Conservation (phyloP, 306 rosid genomes). For the Inga leiocalycina region DNA sequence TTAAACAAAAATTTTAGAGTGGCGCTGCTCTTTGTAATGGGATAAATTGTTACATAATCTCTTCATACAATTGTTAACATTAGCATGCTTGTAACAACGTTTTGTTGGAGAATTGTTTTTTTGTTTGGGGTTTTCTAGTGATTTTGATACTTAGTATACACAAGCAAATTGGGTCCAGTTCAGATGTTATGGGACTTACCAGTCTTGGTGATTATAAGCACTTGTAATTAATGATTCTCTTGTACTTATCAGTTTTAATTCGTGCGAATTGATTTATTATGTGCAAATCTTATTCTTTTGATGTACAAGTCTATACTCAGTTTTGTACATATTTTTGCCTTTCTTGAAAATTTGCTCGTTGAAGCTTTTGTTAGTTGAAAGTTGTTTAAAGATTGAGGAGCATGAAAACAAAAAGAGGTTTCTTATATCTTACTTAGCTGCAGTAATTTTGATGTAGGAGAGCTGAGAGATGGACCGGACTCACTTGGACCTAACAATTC, state of each 20-base stretch:
- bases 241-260: slow-evolving; percentile 19
- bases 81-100: not conserved
- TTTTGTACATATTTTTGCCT: slow-evolving; percentile 6
- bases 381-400: slow-evolving; percentile 31
- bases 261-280: slow-evolving; percentile 20
- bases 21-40: slow-evolving; percentile 17
- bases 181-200: slow-evolving; percentile 2
- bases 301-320: slow-evolving; percentile 11
- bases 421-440: slow-evolving; percentile 13
- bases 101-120: not conserved
- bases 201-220: slow-evolving; percentile 21
- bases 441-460: slow-evolving; percentile 53
- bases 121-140: not conserved
- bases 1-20: not conserved
- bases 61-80: not conserved
- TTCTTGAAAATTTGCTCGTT: slow-evolving; percentile 17
- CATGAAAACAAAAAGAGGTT: slow-evolving; percentile 25
- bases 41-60: slow-evolving; percentile 27
- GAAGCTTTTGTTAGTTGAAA: slow-evolving; percentile 31
- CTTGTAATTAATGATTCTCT: slow-evolving; percentile 23
- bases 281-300: slow-evolving; percentile 16
- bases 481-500: slow-evolving; percentile 61
- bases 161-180: slow-evolving; percentile 8
- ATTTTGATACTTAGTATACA: slow-evolving; percentile 22
- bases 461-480: slow-evolving; percentile 74